Evolutionary conservation across 2,329 filamentous ascomycete genomes (phyloP).

Genomic region (Fusarium floridanum): DNA sequence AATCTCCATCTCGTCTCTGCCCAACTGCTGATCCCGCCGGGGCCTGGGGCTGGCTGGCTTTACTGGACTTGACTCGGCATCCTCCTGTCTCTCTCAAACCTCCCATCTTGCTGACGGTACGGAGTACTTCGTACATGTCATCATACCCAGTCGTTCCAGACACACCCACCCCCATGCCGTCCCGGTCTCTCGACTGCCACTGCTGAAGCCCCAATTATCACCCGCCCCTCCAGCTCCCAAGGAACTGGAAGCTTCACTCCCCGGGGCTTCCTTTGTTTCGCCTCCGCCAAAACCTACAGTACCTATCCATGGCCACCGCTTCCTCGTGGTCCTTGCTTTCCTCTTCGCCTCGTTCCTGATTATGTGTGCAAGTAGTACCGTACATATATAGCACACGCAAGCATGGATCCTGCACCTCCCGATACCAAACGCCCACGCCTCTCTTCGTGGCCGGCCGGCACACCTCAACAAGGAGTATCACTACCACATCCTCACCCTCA

Average conservation of each 20-base stretch:
- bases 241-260: constrained; percentile 48
- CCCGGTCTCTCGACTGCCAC: constrained; percentile 45
- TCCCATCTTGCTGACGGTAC: constrained; percentile 35
- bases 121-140: constrained; percentile 47
- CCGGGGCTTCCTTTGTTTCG: constrained; percentile 45
- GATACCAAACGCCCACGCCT: constrained; percentile 72
- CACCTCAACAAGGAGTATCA: constrained; percentile 62
- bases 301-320: constrained; percentile 51
- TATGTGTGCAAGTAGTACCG: constrained; percentile 53
- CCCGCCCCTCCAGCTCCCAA: constrained; percentile 46
- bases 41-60: constrained; percentile 39
- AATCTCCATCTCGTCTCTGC: constrained; percentile 47
- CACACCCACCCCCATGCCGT: constrained; percentile 49
- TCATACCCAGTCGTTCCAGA: constrained; percentile 49
- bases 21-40: constrained; percentile 50
- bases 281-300: constrained; percentile 43
- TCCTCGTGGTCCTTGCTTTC: constrained; percentile 55
- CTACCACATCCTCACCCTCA: constrained; percentile 55
- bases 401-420: constrained; percentile 71
- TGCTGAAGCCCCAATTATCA: constrained; percentile 49
- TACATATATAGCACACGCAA: constrained; percentile 57
- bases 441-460: constrained; percentile 62
- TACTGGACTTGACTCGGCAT: constrained; percentile 39
- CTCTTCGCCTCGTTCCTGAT: constrained; percentile 52
- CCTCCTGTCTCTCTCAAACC: constrained; percentile 38